Evolutionary conservation across 805 yeast species (phyloP).

Genomic region (Barnettozyma sp.): DNA sequence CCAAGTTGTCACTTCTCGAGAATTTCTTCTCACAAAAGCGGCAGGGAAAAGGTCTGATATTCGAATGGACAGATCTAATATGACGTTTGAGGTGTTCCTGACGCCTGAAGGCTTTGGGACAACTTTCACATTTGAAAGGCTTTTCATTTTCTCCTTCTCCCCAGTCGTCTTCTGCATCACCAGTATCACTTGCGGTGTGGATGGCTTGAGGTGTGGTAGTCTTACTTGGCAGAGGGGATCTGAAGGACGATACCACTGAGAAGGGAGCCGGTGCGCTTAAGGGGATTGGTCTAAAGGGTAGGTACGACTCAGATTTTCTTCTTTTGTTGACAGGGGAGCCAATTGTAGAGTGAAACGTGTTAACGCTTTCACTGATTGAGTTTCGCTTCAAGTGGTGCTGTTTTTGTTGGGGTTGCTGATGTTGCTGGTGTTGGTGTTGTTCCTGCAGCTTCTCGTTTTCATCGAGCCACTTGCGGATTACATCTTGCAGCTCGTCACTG

Average conservation of each 20-base stretch:
- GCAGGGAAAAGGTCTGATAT: slow-evolving; percentile 64
- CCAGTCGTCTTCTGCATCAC: neutral
- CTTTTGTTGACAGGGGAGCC: slow-evolving; percentile 15
- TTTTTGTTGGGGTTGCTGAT: slow-evolving; percentile 2
- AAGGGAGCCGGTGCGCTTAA: slow-evolving; percentile 2
- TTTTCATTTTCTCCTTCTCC: slow-evolving; percentile 34
- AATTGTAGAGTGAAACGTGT: neutral
- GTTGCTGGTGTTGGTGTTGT: slow-evolving; percentile 4
- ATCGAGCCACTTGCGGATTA: slow-evolving; percentile 23
- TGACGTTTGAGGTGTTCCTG: slow-evolving; percentile 75
- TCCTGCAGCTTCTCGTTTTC: slow-evolving; percentile 14
- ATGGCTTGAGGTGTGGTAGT: neutral
- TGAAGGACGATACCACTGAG: slow-evolving; percentile 5
- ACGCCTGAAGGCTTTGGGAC: slow-evolving; percentile 59
- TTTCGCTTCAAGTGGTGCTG: slow-evolving; percentile 5
- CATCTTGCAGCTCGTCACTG: slow-evolving; percentile 24
- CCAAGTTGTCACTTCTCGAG: slow-evolving; percentile 58
- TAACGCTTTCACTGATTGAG: slow-evolving; percentile 5
- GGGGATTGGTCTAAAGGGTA: slow-evolving; percentile 10
- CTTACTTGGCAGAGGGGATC: slow-evolving; percentile 5
- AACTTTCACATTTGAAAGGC: slow-evolving; percentile 55
- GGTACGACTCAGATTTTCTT: slow-evolving; percentile 21
- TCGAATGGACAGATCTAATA: slow-evolving; percentile 62
- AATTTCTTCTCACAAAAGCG: slow-evolving; percentile 55
- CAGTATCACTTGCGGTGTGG: no score